Evolutionary conservation across 73 alveolate genomes (phyloP).

Genomic region (Paramecium sonneborni): DNA sequence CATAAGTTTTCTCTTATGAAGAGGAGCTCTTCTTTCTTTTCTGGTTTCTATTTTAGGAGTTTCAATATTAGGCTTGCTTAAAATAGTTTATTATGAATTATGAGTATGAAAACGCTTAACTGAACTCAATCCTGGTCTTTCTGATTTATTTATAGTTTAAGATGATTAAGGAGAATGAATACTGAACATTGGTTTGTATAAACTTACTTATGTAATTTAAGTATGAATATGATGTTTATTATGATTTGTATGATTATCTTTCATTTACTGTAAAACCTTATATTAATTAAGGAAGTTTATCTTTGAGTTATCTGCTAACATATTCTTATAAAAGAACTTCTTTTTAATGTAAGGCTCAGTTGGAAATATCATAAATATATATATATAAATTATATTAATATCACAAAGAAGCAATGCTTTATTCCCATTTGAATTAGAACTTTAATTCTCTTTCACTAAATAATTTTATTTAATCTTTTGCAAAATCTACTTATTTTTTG

Average conservation of each 20-base stretch:
- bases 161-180: conserved; percentile 13
- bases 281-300: not conserved
- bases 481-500: not conserved
- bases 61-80: not conserved
- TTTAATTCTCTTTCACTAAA: conserved; percentile 59
- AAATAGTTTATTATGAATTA: not conserved
- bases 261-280: not conserved
- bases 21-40: not conserved
- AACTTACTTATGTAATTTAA: not conserved
- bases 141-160: not conserved
- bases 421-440: conserved; percentile 67
- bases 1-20: not conserved
- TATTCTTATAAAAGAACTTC: not conserved
- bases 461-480: conserved; percentile 3
- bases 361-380: not conserved
- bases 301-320: not conserved
- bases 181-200: not conserved
- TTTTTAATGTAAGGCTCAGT: conserved; percentile 14
- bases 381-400: conserved; percentile 20
- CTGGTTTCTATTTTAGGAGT: not conserved
- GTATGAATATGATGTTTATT: not conserved
- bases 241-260: not conserved
- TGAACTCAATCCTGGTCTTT: conserved; percentile 5
- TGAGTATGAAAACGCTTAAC: not conserved
- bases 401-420: conserved; percentile 45